These are phyloP conservation scores for Juglanconis sp. DNA, from an alignment of 2,329 filamentous ascomycete genomes.

Conservation along the genomic window DNA sequence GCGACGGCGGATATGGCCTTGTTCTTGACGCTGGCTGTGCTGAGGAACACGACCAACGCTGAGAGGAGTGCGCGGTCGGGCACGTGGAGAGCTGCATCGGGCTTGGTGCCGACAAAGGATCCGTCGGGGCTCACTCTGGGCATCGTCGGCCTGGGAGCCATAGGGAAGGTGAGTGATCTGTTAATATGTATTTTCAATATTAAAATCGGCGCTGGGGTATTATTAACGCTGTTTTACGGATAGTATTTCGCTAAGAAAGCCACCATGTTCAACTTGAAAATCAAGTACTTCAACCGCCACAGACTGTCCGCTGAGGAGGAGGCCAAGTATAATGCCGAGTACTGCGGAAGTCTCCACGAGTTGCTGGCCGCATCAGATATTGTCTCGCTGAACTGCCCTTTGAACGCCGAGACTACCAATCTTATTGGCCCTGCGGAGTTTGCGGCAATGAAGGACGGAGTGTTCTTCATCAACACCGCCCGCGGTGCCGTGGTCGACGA, in stretches of 20 bases:
- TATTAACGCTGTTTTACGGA: too few relatives aligned
- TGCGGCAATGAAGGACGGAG: slow-evolving; percentile 43
- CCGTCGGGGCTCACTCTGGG: slow-evolving; percentile 43
- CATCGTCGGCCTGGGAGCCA: slow-evolving; percentile 46
- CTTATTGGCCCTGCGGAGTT: slow-evolving; percentile 40
- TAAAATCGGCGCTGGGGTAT: too few relatives aligned
- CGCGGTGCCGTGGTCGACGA: slow-evolving; percentile 49
- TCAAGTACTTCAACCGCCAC: slow-evolving; percentile 41
- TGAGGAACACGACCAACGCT: slow-evolving; percentile 42
- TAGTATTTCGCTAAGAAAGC: slow-evolving; percentile 36
- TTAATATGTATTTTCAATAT: too few relatives aligned
- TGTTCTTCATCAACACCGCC: slow-evolving; percentile 49
- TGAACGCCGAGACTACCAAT: slow-evolving; percentile 36
- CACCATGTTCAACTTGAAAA: slow-evolving; percentile 39
- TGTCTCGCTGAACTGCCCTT: slow-evolving; percentile 37
- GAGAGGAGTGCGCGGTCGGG: slow-evolving; percentile 36
- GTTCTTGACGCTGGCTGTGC: slow-evolving; percentile 33
- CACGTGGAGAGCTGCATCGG: slow-evolving; percentile 32
- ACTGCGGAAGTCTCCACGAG: slow-evolving; percentile 34
- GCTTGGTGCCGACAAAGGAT: slow-evolving; percentile 35
- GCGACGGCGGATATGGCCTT: slow-evolving; percentile 49
- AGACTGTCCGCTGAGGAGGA: slow-evolving; percentile 34
- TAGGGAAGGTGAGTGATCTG: slow-evolving; percentile 32
- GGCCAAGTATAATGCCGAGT: slow-evolving; percentile 31
- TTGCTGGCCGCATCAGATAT: slow-evolving; percentile 40